A percentile compares a stretch with the other conserved stretches of the same genome.
Evolutionary conservation across 1,139 yeast genomes (phyloP).

Genomic region (Geotrichum citri-aurantii): DNA sequence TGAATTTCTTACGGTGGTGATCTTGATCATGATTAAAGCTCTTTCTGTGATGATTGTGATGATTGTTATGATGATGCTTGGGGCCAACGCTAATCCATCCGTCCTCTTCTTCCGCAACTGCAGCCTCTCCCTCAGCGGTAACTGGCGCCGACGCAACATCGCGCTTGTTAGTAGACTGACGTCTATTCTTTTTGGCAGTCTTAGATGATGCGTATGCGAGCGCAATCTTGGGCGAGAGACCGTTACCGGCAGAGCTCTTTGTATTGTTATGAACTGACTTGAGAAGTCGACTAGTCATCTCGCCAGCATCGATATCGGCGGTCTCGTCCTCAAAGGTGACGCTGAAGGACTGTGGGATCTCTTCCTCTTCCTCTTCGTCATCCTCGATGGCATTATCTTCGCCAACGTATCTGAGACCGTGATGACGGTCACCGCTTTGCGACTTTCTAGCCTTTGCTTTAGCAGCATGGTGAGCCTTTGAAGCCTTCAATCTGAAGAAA

Average conservation of each 20-base stretch:
- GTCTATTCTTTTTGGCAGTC: constrained; percentile 3
- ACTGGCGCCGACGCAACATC: neutral
- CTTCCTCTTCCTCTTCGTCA: constrained; percentile 10
- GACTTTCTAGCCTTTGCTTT: constrained; percentile 1
- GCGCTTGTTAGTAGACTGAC: constrained; percentile 11
- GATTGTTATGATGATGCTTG: constrained; percentile 18
- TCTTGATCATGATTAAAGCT: constrained; percentile 19
- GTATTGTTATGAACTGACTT: neutral
- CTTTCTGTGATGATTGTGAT: constrained; percentile 14
- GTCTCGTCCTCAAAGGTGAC: constrained; percentile 13
- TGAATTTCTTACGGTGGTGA: constrained; percentile 17
- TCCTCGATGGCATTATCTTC: constrained; percentile 11
- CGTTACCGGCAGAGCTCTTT: constrained; percentile 1
- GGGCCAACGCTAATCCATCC: constrained; percentile 35
- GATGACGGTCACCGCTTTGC: constrained; percentile 10
- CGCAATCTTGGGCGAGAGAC: constrained; percentile 16
- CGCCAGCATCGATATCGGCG: constrained; percentile 15
- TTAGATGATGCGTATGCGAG: constrained; percentile 16
- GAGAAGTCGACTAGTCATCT: constrained; percentile 15
- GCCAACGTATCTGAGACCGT: constrained; percentile 4
- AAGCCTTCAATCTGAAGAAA: constrained; percentile 1
- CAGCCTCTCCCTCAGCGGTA: constrained; percentile 1
- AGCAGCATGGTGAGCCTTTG: constrained; percentile 1
- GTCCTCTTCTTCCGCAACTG: constrained; percentile 31
- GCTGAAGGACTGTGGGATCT: neutral